A percentile compares a stretch with the other conserved stretches of the same genome.
These are phyloP conservation scores for Astrothelium macrocarpum DNA, from an alignment of 495 filamentous ascomycete species.

Conservation along the genomic window DNA sequence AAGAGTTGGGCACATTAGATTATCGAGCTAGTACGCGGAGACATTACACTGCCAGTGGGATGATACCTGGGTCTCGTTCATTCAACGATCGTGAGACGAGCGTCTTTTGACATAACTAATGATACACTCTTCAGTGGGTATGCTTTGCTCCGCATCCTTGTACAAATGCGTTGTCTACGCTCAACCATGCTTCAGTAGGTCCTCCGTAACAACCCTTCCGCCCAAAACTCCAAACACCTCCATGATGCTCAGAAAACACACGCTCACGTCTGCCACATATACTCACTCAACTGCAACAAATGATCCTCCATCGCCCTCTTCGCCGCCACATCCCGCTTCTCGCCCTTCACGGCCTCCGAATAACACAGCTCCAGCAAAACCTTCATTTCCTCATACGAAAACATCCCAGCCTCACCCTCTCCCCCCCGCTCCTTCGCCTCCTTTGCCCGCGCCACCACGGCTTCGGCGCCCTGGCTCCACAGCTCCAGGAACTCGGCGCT, in stretches of 20 bases:
- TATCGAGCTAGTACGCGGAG: too few relatives aligned
- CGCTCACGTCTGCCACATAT: constrained; percentile 50
- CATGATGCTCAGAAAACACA: background rate
- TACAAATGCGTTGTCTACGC: background rate
- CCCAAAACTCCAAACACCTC: background rate
- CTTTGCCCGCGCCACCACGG: constrained; percentile 29
- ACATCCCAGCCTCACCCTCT: constrained; percentile 39
- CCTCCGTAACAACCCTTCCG: background rate
- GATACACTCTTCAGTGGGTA: too few relatives aligned
- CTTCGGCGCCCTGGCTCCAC: constrained; percentile 68
- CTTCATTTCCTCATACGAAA: constrained; percentile 77
- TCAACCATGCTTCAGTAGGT: background rate
- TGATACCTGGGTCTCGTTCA: too few relatives aligned
- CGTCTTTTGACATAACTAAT: too few relatives aligned
- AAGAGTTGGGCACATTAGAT: too few relatives aligned
- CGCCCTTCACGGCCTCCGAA: constrained; percentile 62
- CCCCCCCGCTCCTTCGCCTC: constrained; percentile 19
- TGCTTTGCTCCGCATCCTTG: too few relatives aligned
- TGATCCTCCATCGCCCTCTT: constrained; percentile 68
- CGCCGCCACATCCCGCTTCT: constrained; percentile 64
- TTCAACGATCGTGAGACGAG: too few relatives aligned
- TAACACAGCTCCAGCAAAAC: constrained; percentile 77
- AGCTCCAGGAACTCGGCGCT: constrained; percentile 71
- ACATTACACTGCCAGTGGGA: too few relatives aligned
- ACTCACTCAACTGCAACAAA: constrained; percentile 64